phyloP scores from a whole-genome alignment of 257 asterid genomes.

The Anisodus tanguticus region DNA sequence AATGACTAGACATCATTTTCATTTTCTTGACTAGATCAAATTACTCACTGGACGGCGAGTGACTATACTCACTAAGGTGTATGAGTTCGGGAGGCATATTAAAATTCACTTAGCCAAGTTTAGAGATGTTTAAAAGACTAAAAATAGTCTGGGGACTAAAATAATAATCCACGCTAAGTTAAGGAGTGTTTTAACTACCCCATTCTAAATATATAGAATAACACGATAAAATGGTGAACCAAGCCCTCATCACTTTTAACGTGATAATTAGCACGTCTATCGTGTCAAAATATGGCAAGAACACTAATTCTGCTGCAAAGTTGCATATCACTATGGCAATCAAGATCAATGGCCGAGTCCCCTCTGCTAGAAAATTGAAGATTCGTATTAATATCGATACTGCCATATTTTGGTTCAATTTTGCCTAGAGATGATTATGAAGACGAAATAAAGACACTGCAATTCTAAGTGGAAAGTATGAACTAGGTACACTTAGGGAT shows the following conservation, averaged over 20 bases:
- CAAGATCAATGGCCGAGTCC: neutral
- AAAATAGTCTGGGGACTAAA: no score
- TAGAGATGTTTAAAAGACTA: no score
- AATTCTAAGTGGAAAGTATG: neutral
- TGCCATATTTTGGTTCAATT: neutral
- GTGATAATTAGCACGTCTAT: neutral
- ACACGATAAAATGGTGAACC: neutral
- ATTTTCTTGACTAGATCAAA: no score
- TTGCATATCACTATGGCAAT: neutral
- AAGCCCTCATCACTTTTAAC: neutral
- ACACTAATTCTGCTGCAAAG: neutral
- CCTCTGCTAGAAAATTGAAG: neutral
- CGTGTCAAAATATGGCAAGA: neutral
- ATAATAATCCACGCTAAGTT: no score
- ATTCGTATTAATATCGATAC: neutral
- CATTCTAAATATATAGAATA: slow-evolving; percentile 16
- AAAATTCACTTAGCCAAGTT: no score
- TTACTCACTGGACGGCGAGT: no score
- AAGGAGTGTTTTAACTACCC: no score
- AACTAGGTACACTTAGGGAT: no score
- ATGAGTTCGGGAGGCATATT: no score
- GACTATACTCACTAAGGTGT: no score
- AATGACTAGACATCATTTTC: no score
- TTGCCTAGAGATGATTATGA: neutral
- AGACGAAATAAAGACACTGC: neutral